These are phyloP conservation scores for Solanum chaucha DNA, from an alignment of 257 asterid genomes.

Conservation along the genomic window DNA sequence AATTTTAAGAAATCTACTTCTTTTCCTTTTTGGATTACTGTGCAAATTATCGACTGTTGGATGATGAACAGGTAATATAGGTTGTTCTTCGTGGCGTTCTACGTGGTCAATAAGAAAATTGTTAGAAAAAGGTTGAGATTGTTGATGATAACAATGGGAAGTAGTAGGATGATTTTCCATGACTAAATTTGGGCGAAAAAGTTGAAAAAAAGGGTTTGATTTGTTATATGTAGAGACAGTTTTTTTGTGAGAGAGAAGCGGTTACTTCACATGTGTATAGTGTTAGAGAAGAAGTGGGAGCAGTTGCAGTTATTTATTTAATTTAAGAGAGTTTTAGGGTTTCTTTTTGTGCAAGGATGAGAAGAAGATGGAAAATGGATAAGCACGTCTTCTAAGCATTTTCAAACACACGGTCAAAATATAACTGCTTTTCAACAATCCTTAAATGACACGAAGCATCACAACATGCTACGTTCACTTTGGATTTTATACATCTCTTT, in stretches of 20 bases:
- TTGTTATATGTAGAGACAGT: background rate
- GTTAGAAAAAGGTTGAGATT: background rate
- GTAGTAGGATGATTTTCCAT: background rate
- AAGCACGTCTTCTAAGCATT: background rate
- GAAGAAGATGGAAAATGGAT: background rate
- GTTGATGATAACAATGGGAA: background rate
- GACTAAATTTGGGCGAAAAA: background rate
- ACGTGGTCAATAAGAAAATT: background rate
- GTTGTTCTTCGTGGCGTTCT: background rate
- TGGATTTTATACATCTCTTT: no score
- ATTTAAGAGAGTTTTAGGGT: background rate
- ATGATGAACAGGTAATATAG: background rate
- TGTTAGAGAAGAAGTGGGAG: background rate
- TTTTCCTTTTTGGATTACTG: conserved; percentile 31
- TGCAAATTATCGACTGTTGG: background rate
- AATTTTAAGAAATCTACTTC: conserved; percentile 26
- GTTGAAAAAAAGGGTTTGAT: background rate
- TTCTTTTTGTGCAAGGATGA: background rate
- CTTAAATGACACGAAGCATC: background rate
- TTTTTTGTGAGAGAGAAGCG: background rate
- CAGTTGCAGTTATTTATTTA: background rate
- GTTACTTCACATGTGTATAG: background rate
- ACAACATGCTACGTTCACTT: no score
- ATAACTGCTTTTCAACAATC: background rate
- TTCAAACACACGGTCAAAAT: background rate